A percentile compares a stretch with the other conserved stretches of the same genome.
Evolutionary conservation across 306 rosid genomes (phyloP).

Genomic region (Trifolium dubium): DNA sequence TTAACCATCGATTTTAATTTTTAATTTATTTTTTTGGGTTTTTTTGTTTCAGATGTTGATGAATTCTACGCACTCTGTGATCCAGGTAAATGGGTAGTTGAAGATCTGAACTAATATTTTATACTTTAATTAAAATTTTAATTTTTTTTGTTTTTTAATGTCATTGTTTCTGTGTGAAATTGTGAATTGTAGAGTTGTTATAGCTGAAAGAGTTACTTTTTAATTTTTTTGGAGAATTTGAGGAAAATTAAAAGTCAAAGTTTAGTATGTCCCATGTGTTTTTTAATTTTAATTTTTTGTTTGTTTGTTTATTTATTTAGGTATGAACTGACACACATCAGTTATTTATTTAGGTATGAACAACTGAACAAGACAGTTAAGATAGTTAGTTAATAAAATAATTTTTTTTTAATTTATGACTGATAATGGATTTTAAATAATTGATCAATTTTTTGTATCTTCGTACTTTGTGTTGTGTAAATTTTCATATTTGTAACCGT

Average conservation of each 20-base stretch:
- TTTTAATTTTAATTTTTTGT: background rate
- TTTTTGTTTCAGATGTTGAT: conserved; percentile 77
- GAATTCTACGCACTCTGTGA: conserved; percentile 90
- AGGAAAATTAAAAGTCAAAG: conserved; percentile 38
- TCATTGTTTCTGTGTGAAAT: conserved; percentile 26
- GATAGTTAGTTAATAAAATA: background rate
- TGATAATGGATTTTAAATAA: conserved; percentile 1
- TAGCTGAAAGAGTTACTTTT: conserved; percentile 23
- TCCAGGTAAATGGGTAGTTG: conserved; percentile 65
- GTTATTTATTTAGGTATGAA: background rate
- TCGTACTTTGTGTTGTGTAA: background rate
- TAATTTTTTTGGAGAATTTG: conserved; percentile 7
- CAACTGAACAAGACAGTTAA: background rate
- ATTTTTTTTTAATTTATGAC: background rate
- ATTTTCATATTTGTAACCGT: background rate
- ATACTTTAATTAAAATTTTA: background rate
- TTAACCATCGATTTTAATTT: background rate
- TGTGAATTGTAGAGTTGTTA: background rate
- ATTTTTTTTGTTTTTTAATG: background rate
- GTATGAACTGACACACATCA: conserved; percentile 2
- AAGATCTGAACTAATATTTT: conserved; percentile 46
- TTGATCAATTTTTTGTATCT: background rate
- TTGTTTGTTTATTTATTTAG: background rate
- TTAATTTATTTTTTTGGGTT: background rate
- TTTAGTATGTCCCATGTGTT: conserved; percentile 34